Conservation (phyloP, 805 yeast species). For the Wickerhamiella sergipiensis region DNA sequence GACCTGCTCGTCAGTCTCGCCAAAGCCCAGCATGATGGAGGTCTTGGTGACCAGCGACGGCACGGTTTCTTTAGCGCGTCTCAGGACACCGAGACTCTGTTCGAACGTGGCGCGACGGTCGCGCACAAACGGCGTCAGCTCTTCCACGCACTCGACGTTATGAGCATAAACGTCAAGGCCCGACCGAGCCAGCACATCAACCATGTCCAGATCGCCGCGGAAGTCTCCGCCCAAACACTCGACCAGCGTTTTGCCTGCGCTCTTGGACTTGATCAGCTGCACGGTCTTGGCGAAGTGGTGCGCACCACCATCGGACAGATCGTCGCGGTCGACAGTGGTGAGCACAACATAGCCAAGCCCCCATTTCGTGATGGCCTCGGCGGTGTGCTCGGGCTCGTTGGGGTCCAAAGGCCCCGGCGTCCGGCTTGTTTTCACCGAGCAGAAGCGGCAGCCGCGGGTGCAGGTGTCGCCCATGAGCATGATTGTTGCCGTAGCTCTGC, state of each 20-base stretch:
- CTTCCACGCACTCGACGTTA: constrained; percentile 93
- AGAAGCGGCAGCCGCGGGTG: constrained; percentile 97
- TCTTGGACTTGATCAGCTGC: constrained; percentile 59
- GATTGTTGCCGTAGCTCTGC: constrained; percentile 92
- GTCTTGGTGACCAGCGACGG: constrained; percentile 80
- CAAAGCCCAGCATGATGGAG: constrained; percentile 90
- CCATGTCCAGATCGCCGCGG: constrained; percentile 77
- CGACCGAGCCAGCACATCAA: constrained; percentile 61
- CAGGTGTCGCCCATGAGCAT: constrained; percentile 98
- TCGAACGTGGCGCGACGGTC: constrained; percentile 94
- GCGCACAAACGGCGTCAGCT: constrained; percentile 82
- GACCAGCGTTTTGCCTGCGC: constrained; percentile 79
- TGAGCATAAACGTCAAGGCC: constrained; percentile 96
- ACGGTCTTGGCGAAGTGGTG: constrained; percentile 84
- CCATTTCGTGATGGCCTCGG: constrained; percentile 95
- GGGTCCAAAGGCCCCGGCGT: constrained; percentile 85
- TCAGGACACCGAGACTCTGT: constrained; percentile 67
- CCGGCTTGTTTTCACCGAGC: constrained; percentile 90
- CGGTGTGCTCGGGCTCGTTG: constrained; percentile 93
- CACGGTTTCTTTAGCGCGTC: constrained; percentile 64
- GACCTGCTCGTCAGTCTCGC: constrained; percentile 88
- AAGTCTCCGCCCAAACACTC: constrained; percentile 94
- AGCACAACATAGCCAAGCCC: constrained; percentile 95
- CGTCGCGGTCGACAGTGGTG: constrained; percentile 97
- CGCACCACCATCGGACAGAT: constrained; percentile 85